Evolutionary conservation across 345 rosid genomes (phyloP).

Genomic region (Lagerstroemia speciosa): DNA sequence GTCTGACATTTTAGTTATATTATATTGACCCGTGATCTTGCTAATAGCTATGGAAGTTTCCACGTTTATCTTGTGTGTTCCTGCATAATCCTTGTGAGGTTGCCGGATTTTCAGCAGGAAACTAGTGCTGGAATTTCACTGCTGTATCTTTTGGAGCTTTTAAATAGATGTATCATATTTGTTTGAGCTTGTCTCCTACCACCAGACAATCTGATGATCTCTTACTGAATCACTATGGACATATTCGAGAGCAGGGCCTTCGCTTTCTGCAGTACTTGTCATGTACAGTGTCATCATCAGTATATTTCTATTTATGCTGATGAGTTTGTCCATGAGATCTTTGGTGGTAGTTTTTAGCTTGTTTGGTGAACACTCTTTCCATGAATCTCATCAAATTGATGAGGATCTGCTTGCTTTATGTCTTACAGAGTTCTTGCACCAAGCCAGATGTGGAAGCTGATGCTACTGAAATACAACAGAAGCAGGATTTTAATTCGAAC

Average conservation of each 20-base stretch:
- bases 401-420: slow-evolving; percentile 18
- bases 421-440: slow-evolving; percentile 80
- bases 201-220: no score
- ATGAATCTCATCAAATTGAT: neutral
- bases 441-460: slow-evolving; percentile 65
- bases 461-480: slow-evolving; percentile 29
- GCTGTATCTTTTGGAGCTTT: no score
- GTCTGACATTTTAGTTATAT: no score
- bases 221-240: no score
- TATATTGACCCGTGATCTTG: neutral
- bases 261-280: no score
- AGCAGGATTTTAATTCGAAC: slow-evolving; percentile 19
- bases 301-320: no score
- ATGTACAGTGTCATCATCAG: no score
- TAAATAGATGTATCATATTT: no score
- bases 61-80: neutral
- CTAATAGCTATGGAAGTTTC: neutral
- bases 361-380: neutral
- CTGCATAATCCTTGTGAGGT: neutral
- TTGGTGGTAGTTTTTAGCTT: neutral
- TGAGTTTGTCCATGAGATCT: neutral
- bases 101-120: no score
- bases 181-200: no score
- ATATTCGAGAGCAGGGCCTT: no score
- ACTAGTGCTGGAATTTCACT: no score